These are phyloP conservation scores for Aegle marmelos DNA, from an alignment of 345 rosid species.

Conservation along the genomic window DNA sequence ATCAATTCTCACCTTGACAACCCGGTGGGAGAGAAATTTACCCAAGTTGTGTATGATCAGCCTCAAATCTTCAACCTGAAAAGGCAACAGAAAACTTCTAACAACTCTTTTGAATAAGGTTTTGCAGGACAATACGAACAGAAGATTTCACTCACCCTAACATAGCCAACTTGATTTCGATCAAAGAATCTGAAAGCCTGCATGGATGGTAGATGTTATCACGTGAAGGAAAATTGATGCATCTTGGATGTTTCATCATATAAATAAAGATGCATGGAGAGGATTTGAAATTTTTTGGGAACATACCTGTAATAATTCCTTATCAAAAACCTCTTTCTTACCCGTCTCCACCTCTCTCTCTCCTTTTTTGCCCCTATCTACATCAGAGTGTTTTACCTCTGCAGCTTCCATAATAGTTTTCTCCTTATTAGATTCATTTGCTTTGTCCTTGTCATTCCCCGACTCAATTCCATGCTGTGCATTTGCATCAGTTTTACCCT, in stretches of 20 bases:
- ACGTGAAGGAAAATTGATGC: neutral
- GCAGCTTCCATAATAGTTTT: conserved; percentile 29
- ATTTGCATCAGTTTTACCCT: conserved; percentile 34
- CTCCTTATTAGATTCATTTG: conserved; percentile 27
- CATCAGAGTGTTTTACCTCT: conserved; percentile 35
- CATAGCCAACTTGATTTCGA: conserved; percentile 76
- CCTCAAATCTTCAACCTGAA: conserved; percentile 95
- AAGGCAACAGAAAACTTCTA: neutral
- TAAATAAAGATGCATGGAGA: neutral
- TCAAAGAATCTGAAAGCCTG: conserved; percentile 98
- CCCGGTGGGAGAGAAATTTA: conserved; percentile 72
- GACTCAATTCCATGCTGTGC: conserved; percentile 27
- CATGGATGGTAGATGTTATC: neutral
- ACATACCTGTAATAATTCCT: conserved; percentile 81
- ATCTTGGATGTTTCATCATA: neutral
- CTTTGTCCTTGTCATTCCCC: conserved; percentile 31
- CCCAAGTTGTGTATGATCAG: conserved; percentile 85
- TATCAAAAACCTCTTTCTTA: conserved; percentile 53
- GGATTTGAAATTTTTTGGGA: neutral
- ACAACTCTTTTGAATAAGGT: neutral
- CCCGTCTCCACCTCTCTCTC: conserved; percentile 31
- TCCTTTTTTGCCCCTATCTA: conserved; percentile 25
- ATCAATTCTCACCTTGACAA: conserved; percentile 68
- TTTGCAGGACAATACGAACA: neutral
- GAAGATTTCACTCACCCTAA: conserved; percentile 51